Evolutionary conservation across 2,329 filamentous ascomycete genomes (phyloP).

Genomic region (Stemphylium vesicarium): DNA sequence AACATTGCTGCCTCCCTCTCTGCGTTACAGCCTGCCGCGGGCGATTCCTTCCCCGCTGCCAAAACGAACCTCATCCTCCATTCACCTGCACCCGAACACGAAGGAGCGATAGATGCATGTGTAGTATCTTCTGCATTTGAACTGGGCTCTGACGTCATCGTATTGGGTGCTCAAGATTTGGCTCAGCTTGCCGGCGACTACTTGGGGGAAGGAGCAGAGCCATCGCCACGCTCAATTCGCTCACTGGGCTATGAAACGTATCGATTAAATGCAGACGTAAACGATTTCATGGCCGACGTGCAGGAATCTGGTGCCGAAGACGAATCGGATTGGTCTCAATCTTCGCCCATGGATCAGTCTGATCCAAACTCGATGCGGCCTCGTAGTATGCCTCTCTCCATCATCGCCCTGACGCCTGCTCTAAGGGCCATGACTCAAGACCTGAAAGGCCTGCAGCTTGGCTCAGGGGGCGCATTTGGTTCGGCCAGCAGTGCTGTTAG

Average conservation of each 20-base stretch:
- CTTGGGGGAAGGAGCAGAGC: constrained; percentile 66
- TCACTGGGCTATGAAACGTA: constrained; percentile 64
- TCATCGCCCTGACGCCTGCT: constrained; percentile 26
- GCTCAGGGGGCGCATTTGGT: constrained; percentile 17
- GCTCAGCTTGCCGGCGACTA: constrained; percentile 73
- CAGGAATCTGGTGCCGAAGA: constrained; percentile 46
- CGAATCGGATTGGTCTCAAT: constrained; percentile 38
- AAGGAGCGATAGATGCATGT: constrained; percentile 63
- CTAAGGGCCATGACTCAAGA: constrained; percentile 28
- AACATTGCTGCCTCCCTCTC: constrained; percentile 59
- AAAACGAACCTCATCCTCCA: constrained; percentile 66
- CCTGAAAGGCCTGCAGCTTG: constrained; percentile 19
- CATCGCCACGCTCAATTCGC: constrained; percentile 54
- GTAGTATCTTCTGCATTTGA: constrained; percentile 68
- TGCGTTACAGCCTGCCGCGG: constrained; percentile 40
- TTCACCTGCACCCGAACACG: constrained; percentile 64
- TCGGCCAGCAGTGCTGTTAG: constrained; percentile 13
- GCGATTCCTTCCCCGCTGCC: constrained; percentile 54
- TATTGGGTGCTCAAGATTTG: constrained; percentile 72
- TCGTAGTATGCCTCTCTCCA: constrained; percentile 20
- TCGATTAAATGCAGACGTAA: constrained; percentile 42
- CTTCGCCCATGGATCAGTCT: constrained; percentile 20
- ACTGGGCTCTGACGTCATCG: constrained; percentile 70
- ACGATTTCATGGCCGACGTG: constrained; percentile 32
- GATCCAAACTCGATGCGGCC: constrained; percentile 18